Base-by-base conservation (phyloP, 2,329 filamentous ascomycete genomes). In the Stylonectria norvegica region DNA sequence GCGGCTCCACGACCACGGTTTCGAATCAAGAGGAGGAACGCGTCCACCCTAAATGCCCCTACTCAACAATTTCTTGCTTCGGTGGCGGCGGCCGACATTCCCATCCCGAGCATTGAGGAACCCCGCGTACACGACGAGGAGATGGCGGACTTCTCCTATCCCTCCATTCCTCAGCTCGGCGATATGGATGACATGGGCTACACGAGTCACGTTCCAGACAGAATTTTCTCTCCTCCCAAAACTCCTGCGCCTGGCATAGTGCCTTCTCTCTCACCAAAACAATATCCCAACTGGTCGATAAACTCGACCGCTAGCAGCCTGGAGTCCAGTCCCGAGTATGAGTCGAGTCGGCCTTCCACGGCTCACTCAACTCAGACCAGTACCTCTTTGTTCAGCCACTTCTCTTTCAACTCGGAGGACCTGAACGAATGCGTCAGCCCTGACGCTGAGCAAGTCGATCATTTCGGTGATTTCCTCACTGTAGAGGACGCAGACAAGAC, bases 11-110 rank as follows among this genome's bases (percentile, higher is more conserved):
- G 73, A 53, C 75, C 71, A 45, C 73, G 74, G 38, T 67, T 81
- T 51, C 72, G 69, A 48, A 60, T 81, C 44, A 78, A 78, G 61
- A 71, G 73, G 52, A 76, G 77, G 52, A 69, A 72, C 53, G 69
- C 70, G 25, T 71, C 75, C 30, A 69, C 72, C 41, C 65, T 77
- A 9, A 62, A 70, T 43, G 78, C 78, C 25, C 78, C 80, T 2
- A 83, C 80, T 2, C 71, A 81, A 54, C 78, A 83, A 36, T 84
- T 84, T 54, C 71, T 84, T n/a, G 79, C 78, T 3, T 83, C 79
- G 4, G 80, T 84, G 42, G 79, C 78, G 31, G 78, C 79, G 14
- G 80, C 78, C 45, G 80, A 84, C 56, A 67, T 81, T 4, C 78
- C 79, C 17, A 74, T 84, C 36, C 80, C 79, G 11, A 83, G 79